Conservation (phyloP, 768 basidiomycete genomes). For the Gloeophyllum trabeum region DNA sequence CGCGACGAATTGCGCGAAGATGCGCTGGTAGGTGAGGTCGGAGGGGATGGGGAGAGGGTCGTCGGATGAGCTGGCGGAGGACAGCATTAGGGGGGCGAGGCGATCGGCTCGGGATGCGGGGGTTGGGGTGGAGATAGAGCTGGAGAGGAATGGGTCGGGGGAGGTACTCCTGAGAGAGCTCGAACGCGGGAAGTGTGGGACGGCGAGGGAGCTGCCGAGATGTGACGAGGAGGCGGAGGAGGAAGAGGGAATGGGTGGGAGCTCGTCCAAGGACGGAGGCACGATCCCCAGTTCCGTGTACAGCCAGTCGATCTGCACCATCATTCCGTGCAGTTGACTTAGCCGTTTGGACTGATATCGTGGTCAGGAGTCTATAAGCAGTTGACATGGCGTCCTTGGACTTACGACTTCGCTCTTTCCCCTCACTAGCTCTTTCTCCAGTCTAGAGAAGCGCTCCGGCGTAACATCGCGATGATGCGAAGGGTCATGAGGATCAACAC, state of each 20-base stretch:
- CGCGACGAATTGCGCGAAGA: conserved; percentile 53
- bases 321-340: conserved; percentile 44
- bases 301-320: conserved; percentile 75
- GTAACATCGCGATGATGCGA: conserved; percentile 56
- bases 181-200: conserved; percentile 20
- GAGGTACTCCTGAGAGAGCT: conserved; percentile 10
- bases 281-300: conserved; percentile 72
- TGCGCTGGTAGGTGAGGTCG: conserved; percentile 41
- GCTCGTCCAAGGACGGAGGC: conserved; percentile 44
- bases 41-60: conserved; percentile 5
- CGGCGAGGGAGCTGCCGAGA: conserved; percentile 15
- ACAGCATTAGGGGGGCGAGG: conserved; percentile 28
- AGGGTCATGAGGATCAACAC: conserved; percentile 27
- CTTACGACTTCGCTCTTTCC: conserved; percentile 83
- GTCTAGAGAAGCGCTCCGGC: conserved; percentile 65
- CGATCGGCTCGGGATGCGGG: conserved; percentile 15
- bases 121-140: conserved; percentile 25
- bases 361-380: not conserved
- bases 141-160: conserved; percentile 26
- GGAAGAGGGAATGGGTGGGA: conserved; percentile 16
- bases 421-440: conserved; percentile 77
- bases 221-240: conserved; percentile 21
- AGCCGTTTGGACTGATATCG: conserved; percentile 50
- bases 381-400: conserved; percentile 8
- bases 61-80: conserved; percentile 12